Conservation (phyloP, 2,329 filamentous ascomycete genomes). For the Acrocalymma vagum region DNA sequence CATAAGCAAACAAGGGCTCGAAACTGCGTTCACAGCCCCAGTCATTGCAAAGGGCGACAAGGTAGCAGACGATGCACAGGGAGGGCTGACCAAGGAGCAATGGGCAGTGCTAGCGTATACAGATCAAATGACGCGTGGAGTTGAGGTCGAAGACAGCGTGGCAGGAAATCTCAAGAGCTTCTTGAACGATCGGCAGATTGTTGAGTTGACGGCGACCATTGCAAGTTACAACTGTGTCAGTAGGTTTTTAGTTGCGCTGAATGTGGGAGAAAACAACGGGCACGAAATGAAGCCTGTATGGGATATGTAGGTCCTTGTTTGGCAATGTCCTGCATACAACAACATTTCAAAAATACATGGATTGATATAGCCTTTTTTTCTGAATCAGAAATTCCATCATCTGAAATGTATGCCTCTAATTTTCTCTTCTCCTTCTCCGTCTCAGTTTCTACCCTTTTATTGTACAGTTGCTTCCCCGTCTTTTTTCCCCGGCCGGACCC, state of each 20-base stretch:
- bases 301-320: constrained; percentile 28
- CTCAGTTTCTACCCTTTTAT: too few species aligned
- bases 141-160: constrained; percentile 73
- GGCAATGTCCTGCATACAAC: too few species aligned
- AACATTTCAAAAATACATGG: not conserved
- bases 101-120: constrained; percentile 77
- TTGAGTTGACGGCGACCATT: constrained; percentile 82
- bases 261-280: constrained; percentile 62
- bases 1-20: constrained; percentile 67
- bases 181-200: constrained; percentile 75
- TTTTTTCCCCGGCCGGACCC: constrained; percentile 23
- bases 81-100: constrained; percentile 52
- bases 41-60: constrained; percentile 24
- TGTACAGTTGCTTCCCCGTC: too few species aligned
- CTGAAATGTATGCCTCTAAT: too few species aligned
- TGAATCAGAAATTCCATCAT: too few species aligned
- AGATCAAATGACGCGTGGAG: constrained; percentile 83
- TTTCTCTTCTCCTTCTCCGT: too few species aligned
- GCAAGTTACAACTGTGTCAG: constrained; percentile 87
- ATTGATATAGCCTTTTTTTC: too few species aligned
- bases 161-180: constrained; percentile 68
- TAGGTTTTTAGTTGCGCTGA: constrained; percentile 81
- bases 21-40: constrained; percentile 48
- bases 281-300: constrained; percentile 40
- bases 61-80: constrained; percentile 58